These are phyloP conservation scores for Viola pubescens DNA, from an alignment of 441 rosid genomes.

Conservation along the genomic window DNA sequence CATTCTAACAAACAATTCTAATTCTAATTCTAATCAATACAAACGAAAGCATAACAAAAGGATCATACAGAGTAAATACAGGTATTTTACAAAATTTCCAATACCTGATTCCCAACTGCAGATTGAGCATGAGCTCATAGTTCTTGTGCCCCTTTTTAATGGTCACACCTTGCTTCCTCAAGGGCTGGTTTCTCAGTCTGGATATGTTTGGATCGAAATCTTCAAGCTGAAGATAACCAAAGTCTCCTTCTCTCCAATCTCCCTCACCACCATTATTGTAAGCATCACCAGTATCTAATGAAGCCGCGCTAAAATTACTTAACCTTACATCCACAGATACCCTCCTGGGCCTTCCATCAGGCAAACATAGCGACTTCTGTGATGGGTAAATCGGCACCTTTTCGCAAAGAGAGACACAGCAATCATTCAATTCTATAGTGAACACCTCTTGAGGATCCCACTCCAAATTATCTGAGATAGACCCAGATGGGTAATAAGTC, in stretches of 20 bases:
- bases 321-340: conserved; percentile 56
- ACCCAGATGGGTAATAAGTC: conserved; percentile 67
- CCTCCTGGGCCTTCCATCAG: conserved; percentile 37
- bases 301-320: conserved; percentile 30
- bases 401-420: conserved; percentile 49
- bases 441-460: conserved; percentile 76
- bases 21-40: background rate
- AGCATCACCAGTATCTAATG: conserved; percentile 17
- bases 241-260: conserved; percentile 32
- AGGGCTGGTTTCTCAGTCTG: conserved; percentile 37
- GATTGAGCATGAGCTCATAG: conserved; percentile 93
- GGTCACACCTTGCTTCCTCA: conserved; percentile 69
- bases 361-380: conserved; percentile 61
- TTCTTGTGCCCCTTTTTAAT: conserved; percentile 91
- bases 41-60: background rate
- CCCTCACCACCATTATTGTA: conserved; percentile 20
- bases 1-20: background rate
- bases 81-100: conserved; percentile 6
- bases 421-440: conserved; percentile 41
- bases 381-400: conserved; percentile 60
- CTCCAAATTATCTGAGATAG: conserved; percentile 38
- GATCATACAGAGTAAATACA: conserved; percentile 12
- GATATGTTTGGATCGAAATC: conserved; percentile 27
- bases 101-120: conserved; percentile 95
- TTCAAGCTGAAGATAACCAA: conserved; percentile 33